These are phyloP conservation scores for Incumbomyces delicatus DNA, from an alignment of 2,329 filamentous ascomycete genomes.

Conservation along the genomic window DNA sequence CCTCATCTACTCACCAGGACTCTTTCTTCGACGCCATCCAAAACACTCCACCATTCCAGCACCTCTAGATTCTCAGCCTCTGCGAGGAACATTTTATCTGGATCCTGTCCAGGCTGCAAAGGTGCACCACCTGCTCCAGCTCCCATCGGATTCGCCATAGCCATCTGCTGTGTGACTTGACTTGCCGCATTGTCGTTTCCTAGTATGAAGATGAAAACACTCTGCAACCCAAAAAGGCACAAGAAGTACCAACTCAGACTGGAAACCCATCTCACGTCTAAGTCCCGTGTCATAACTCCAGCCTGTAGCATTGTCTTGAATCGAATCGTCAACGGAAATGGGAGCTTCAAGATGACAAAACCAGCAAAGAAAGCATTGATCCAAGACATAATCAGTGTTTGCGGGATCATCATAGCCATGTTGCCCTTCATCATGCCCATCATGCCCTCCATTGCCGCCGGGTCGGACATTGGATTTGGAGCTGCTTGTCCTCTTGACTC, in stretches of 20 bases:
- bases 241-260: constrained; percentile 98
- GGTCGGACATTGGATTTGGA: constrained; percentile 90
- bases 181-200: constrained; percentile 85
- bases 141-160: constrained; percentile 53
- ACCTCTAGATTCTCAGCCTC: constrained; percentile 96
- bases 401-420: constrained; percentile 99
- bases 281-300: constrained; percentile 86
- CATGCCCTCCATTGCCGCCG: constrained; percentile 97
- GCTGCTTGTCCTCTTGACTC: constrained; percentile 76
- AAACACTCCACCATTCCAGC: constrained; percentile 81
- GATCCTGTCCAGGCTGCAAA: constrained; percentile 87
- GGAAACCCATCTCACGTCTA: constrained; percentile 97
- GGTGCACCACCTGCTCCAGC: constrained; percentile 45
- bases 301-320: constrained; percentile 99
- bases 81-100: constrained; percentile 84
- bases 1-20: constrained; percentile 46
- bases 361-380: constrained; percentile 99
- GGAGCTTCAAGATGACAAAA: constrained; percentile 97
- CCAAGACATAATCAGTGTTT: constrained; percentile 99
- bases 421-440: constrained; percentile 99
- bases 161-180: constrained; percentile 64
- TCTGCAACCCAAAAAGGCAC: constrained; percentile 91
- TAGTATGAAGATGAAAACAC: constrained; percentile 93
- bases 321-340: constrained; percentile 93
- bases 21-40: constrained; percentile 79